phyloP scores from a whole-genome alignment of 371 early-diverging fungal species.

The Saksenaea oblongispora region DNA sequence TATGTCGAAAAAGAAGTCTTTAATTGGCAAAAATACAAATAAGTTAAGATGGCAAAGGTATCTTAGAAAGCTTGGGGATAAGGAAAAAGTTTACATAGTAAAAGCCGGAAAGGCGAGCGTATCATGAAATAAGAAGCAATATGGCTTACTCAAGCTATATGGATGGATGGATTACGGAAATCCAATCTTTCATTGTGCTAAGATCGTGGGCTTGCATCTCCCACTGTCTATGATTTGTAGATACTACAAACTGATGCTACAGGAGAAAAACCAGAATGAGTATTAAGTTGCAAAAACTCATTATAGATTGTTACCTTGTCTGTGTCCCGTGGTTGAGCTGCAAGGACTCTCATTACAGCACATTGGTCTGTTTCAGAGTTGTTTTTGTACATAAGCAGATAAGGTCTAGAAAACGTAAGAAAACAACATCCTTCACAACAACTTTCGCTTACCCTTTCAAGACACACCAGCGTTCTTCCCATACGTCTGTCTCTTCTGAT shows the following conservation, averaged over 20 bases:
- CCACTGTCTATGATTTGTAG: background rate
- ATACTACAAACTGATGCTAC: background rate
- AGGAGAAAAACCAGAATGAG: background rate
- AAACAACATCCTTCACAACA: background rate
- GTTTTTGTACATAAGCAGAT: background rate
- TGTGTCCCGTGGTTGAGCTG: background rate
- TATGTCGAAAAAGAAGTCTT: too few relatives aligned
- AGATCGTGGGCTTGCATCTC: background rate
- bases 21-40: background rate
- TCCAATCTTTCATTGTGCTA: background rate
- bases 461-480: background rate
- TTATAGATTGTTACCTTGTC: background rate
- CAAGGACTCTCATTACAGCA: background rate
- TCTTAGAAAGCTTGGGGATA: background rate
- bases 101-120: background rate
- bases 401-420: background rate
- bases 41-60: background rate
- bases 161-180: background rate
- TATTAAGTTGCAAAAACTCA: background rate
- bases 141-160: background rate
- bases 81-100: background rate
- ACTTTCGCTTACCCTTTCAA: background rate
- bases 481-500: background rate
- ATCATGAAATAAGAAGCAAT: background rate
- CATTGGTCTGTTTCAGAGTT: background rate